Percentiles rank a stretch among this genome's conserved stretches.
These are phyloP conservation scores for Coffea eugenioides DNA, from an alignment of 257 asterid species.

Conservation along the genomic window DNA sequence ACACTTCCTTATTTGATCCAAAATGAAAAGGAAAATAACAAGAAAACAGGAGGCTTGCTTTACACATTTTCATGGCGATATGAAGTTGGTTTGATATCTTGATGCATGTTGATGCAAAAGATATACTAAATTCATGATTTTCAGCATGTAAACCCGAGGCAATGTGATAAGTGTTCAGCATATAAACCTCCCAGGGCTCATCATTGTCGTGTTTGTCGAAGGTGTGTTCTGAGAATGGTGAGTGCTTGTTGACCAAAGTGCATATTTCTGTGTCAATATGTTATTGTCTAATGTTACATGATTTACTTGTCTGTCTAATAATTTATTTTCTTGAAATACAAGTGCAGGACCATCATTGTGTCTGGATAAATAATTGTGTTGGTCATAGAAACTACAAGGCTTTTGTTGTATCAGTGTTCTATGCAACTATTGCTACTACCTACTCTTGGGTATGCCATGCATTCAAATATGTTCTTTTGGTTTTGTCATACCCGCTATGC, in stretches of 20 bases:
- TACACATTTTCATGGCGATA: background rate
- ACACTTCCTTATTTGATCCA: background rate
- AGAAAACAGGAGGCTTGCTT: background rate
- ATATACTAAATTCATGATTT: constrained; percentile 22
- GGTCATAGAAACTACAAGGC: constrained; percentile 85
- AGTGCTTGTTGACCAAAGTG: constrained; percentile 28
- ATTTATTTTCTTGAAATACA: background rate
- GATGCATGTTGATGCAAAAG: background rate
- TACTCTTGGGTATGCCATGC: constrained; percentile 60
- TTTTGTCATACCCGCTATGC: background rate
- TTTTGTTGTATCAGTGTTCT: constrained; percentile 61
- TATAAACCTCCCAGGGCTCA: constrained; percentile 90
- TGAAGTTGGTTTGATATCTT: background rate
- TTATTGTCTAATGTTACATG: background rate
- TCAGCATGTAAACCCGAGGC: constrained; percentile 38
- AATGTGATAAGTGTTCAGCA: constrained; percentile 74
- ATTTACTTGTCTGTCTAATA: background rate
- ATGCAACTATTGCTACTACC: constrained; percentile 58
- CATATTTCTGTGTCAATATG: background rate
- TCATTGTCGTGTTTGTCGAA: constrained; percentile 93
- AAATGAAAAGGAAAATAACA: background rate
- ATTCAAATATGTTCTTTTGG: constrained; percentile 4
- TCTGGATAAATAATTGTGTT: constrained; percentile 92
- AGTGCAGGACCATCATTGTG: constrained; percentile 91
- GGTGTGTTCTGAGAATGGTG: constrained; percentile 95